phyloP scores from a whole-genome alignment of 2,329 filamentous ascomycete genomes.

The Corinectria fuckeliana region DNA sequence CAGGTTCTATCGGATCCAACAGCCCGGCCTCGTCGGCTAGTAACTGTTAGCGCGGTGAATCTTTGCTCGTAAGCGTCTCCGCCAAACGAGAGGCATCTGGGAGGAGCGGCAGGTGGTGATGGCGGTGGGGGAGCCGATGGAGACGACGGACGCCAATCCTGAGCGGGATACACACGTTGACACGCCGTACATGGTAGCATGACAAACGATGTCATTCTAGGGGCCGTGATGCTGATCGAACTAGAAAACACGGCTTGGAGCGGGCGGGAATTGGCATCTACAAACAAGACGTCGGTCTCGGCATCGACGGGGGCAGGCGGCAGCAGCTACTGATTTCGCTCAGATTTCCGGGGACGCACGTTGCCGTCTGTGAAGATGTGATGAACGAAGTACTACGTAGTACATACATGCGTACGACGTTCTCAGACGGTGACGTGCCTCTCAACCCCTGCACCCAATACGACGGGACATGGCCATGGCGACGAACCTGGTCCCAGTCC shows the following conservation, averaged over 20 bases:
- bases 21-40: constrained; percentile 15
- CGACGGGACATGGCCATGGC: constrained; percentile 4
- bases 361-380: background rate
- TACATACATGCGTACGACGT: too few species aligned
- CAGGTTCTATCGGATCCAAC: constrained; percentile 17
- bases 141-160: constrained; percentile 19
- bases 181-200: constrained; percentile 1
- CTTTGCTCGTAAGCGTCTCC: constrained; percentile 7
- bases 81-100: constrained; percentile 17
- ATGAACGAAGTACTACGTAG: constrained; percentile 1
- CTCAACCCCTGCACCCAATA: constrained; percentile 3
- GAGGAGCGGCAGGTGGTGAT: constrained; percentile 6
- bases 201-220: constrained; percentile 17
- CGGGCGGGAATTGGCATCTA: constrained; percentile 5
- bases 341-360: constrained; percentile 2
- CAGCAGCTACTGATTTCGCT: background rate
- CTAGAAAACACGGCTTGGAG: constrained; percentile 9
- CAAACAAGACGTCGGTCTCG: constrained; percentile 23
- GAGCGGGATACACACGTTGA: constrained; percentile 7
- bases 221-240: constrained; percentile 6
- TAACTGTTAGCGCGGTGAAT: constrained; percentile 4
- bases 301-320: constrained; percentile 12
- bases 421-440: constrained; percentile 18
- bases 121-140: constrained; percentile 13
- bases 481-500: constrained; percentile 2